Percentiles rank a stretch among this genome's conserved stretches.
Conservation (phyloP, 1,284 basidiomycete species). For the Ceratobasidium sp. region DNA sequence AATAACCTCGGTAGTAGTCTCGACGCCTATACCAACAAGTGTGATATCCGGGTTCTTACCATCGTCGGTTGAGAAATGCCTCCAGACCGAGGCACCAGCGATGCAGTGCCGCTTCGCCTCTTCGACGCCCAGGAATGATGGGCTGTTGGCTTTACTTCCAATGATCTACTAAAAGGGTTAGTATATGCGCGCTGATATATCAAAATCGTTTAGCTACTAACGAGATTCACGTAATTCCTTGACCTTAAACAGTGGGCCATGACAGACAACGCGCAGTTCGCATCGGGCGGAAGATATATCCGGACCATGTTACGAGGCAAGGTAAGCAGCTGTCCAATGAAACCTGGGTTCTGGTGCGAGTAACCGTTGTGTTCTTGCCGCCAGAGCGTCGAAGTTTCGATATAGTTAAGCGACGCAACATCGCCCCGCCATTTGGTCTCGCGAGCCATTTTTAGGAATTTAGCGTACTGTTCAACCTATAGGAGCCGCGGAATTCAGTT, state of each 20-base stretch:
- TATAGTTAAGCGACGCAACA: constrained; percentile 83
- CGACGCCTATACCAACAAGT: constrained; percentile 80
- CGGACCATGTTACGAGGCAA: constrained; percentile 81
- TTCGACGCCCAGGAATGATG: constrained; percentile 47
- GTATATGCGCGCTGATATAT: neutral
- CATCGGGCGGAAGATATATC: constrained; percentile 92
- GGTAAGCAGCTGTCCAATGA: constrained; percentile 86
- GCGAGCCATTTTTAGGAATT: constrained; percentile 85
- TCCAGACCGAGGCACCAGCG: constrained; percentile 82
- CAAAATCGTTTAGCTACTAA: constrained; percentile 17
- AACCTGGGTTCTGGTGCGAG: constrained; percentile 88
- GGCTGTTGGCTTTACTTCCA: constrained; percentile 50
- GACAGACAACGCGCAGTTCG: constrained; percentile 83
- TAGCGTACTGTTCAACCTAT: constrained; percentile 77
- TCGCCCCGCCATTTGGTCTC: constrained; percentile 84
- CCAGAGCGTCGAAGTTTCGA: constrained; percentile 88
- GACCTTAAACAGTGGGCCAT: constrained; percentile 85
- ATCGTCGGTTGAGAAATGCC: constrained; percentile 77
- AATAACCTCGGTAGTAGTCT: constrained; percentile 82
- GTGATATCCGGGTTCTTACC: constrained; percentile 79
- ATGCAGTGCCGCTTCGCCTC: constrained; percentile 72
- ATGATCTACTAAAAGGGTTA: constrained; percentile 44
- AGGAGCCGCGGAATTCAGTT: constrained; percentile 54
- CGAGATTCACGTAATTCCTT: constrained; percentile 85
- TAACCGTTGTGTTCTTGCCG: constrained; percentile 72